These are phyloP conservation scores for Aspergillus eucalypticola DNA, from an alignment of 2,329 filamentous ascomycete species.

Conservation along the genomic window DNA sequence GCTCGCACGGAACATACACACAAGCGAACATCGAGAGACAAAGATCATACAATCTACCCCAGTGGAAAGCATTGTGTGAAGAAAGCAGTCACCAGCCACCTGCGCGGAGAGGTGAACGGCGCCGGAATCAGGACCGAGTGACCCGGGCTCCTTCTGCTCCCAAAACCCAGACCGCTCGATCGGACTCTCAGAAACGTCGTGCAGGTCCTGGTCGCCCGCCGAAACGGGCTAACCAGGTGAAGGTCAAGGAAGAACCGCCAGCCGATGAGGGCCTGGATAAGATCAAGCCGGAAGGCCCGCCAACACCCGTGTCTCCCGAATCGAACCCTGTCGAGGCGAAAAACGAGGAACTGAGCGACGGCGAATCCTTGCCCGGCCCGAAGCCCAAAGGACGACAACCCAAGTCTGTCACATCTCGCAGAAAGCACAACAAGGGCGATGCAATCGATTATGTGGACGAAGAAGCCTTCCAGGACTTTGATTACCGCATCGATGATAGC, in stretches of 20 bases:
- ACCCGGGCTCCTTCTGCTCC: slow-evolving; percentile 40
- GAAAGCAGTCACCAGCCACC: slow-evolving; percentile 96
- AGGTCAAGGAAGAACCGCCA: slow-evolving; percentile 40
- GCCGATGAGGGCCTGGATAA: slow-evolving; percentile 40
- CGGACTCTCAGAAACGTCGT: slow-evolving; percentile 50
- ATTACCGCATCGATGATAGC: slow-evolving; percentile 80
- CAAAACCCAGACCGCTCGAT: slow-evolving; percentile 36
- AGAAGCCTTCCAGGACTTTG: slow-evolving; percentile 83
- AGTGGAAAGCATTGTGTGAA: slow-evolving; percentile 92
- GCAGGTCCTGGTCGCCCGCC: slow-evolving; percentile 43
- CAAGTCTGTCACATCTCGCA: slow-evolving; percentile 77
- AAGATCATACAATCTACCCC: slow-evolving; percentile 91
- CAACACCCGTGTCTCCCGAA: slow-evolving; percentile 56
- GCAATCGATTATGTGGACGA: slow-evolving; percentile 80
- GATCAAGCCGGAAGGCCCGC: slow-evolving; percentile 49
- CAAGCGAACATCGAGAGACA: slow-evolving; percentile 97
- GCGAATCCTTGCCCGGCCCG: slow-evolving; percentile 42
- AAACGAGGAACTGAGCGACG: slow-evolving; percentile 55
- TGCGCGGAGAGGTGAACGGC: slow-evolving; percentile 71
- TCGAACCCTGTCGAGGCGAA: slow-evolving; percentile 56
- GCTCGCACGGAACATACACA: slow-evolving; percentile 90
- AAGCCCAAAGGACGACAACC: slow-evolving; percentile 59
- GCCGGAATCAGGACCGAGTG: slow-evolving; percentile 51
- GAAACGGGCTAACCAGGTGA: slow-evolving; percentile 40
- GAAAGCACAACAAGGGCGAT: slow-evolving; percentile 82